phyloP scores from a whole-genome alignment of 441 rosid species.

The Capsella rubella region DNA sequence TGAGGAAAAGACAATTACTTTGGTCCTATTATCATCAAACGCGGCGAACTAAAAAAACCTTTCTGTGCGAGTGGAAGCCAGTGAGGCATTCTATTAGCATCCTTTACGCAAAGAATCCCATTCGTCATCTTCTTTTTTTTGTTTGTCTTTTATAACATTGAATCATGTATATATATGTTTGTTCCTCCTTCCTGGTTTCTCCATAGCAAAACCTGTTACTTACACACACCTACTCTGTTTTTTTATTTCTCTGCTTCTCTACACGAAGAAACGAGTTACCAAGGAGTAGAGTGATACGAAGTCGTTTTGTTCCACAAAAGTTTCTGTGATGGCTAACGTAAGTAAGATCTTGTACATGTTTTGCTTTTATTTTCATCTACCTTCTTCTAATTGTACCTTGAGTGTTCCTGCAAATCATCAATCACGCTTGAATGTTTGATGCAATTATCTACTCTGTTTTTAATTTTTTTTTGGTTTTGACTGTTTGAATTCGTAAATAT shows the following conservation, averaged over 20 bases:
- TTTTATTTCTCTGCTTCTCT: not conserved
- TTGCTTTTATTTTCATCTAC: conserved; percentile 13
- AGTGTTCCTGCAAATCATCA: not conserved
- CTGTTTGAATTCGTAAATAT: not conserved
- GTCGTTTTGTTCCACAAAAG: conserved; percentile 1
- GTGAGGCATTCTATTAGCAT: conserved; percentile 1
- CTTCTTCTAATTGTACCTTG: not conserved
- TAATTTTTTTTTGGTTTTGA: not conserved
- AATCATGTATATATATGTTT: conserved; percentile 24
- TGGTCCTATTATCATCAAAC: conserved; percentile 24
- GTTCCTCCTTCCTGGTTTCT: conserved; percentile 27
- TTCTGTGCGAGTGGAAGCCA: conserved; percentile 42
- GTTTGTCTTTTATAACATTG: conserved; percentile 21
- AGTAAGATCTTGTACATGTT: conserved; percentile 3
- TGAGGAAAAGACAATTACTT: conserved; percentile 14
- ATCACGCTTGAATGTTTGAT: not conserved
- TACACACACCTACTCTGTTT: conserved; percentile 1
- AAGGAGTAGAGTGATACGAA: not conserved
- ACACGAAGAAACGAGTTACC: conserved; percentile 3
- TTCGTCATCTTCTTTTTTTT: conserved; percentile 33
- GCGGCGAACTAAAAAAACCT: conserved; percentile 29
- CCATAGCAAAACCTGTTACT: not conserved
- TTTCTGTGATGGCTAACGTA: conserved; percentile 36
- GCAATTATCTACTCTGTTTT: not conserved
- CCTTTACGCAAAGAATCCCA: conserved; percentile 43